Evolutionary conservation across 2,329 filamentous ascomycete species (phyloP).

Genomic region (Scedosporium aurantiacum): DNA sequence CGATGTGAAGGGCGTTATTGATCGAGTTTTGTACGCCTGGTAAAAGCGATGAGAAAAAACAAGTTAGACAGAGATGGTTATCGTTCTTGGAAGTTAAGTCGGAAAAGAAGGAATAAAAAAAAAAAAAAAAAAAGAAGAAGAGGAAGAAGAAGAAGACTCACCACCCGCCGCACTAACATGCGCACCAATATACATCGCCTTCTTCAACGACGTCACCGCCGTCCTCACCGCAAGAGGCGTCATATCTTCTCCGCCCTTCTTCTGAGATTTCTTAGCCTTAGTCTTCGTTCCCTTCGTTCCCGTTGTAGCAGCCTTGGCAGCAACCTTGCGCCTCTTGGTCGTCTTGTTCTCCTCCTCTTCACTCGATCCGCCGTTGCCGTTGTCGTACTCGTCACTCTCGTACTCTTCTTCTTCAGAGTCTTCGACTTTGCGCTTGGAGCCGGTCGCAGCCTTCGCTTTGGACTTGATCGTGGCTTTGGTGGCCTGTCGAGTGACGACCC

Average conservation of each 20-base stretch:
- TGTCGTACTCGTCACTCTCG: constrained; percentile 16
- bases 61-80: background rate
- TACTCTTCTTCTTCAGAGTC: constrained; percentile 14
- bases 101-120: background rate
- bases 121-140: background rate
- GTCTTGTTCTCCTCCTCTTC: constrained; percentile 15
- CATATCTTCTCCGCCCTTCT: constrained; percentile 30
- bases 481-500: constrained; percentile 13
- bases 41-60: background rate
- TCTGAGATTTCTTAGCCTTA: constrained; percentile 14
- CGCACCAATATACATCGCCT: constrained; percentile 73
- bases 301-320: background rate
- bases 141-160: constrained; percentile 30
- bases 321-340: constrained; percentile 32
- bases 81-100: too few relatives aligned
- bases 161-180: constrained; percentile 87
- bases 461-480: constrained; percentile 6
- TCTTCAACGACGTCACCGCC: constrained; percentile 48
- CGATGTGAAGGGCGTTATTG: constrained; percentile 65
- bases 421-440: constrained; percentile 22
- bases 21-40: constrained; percentile 82
- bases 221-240: constrained; percentile 58
- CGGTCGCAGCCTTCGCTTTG: constrained; percentile 13
- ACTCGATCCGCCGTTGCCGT: constrained; percentile 11
- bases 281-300: constrained; percentile 4